Evolutionary conservation across 2,329 filamentous ascomycete species (phyloP).

Genomic region (Penicillium sp.): DNA sequence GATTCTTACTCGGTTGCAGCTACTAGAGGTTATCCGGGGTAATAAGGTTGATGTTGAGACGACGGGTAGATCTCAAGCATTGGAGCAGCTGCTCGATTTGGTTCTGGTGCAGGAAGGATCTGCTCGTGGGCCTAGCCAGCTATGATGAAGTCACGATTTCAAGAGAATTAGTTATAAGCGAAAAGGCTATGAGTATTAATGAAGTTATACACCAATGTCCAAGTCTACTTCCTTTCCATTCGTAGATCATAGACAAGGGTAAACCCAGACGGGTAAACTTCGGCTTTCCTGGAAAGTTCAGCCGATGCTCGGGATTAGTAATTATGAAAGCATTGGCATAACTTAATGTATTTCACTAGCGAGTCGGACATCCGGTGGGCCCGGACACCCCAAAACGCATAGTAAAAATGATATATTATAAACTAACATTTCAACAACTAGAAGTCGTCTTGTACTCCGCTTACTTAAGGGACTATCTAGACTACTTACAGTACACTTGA

Average conservation of each 20-base stretch:
- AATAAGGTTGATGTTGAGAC: background rate
- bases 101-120: background rate
- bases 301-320: background rate
- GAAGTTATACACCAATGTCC: background rate
- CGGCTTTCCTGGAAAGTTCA: background rate
- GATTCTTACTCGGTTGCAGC: background rate
- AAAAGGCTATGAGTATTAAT: background rate
- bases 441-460: too few species aligned
- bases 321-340: too few species aligned
- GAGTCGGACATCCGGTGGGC: too few species aligned
- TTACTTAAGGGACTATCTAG: too few species aligned
- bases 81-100: background rate
- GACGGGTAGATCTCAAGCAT: background rate
- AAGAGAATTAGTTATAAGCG: background rate
- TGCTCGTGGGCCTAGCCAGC: background rate
- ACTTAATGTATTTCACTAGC: too few species aligned
- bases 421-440: too few species aligned
- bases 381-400: too few species aligned
- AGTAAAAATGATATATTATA: too few species aligned
- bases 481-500: too few species aligned
- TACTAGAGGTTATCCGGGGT: background rate
- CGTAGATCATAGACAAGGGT: background rate
- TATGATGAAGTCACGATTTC: background rate
- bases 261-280: background rate
- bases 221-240: background rate